These are phyloP conservation scores for Haplosporangium sp. DNA, from an alignment of 371 early-diverging fungal genomes.

Conservation along the genomic window DNA sequence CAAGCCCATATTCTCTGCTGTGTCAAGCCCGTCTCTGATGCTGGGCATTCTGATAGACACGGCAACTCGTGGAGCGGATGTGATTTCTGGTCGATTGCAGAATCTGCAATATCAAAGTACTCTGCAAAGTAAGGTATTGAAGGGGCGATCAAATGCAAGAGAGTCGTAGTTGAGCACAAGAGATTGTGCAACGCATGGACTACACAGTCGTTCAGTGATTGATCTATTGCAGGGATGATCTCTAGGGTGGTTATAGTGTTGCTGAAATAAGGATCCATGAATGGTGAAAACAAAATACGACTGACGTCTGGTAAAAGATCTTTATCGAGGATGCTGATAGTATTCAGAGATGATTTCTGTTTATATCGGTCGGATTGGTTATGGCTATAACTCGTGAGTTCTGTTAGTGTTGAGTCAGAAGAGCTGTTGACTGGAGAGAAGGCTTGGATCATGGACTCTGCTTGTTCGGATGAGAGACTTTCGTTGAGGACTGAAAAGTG, in stretches of 20 bases:
- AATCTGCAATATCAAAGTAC: neutral
- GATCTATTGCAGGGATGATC: neutral
- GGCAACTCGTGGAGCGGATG: neutral
- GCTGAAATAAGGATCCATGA: neutral
- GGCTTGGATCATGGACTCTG: neutral
- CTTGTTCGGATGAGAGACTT: neutral
- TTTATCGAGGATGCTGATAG: slow-evolving; percentile 1
- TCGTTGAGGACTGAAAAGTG: neutral
- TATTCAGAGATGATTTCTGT: neutral
- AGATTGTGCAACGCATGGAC: neutral
- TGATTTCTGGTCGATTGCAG: neutral
- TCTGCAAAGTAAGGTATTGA: slow-evolving; percentile 1
- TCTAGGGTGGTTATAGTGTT: neutral
- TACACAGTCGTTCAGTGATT: neutral
- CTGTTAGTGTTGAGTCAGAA: neutral
- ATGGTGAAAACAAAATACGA: neutral
- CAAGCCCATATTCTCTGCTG: neutral
- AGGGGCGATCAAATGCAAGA: slow-evolving; percentile 1
- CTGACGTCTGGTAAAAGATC: neutral
- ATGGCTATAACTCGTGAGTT: too few relatives aligned
- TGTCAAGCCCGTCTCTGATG: neutral
- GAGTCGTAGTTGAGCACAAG: neutral
- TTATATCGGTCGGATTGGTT: neutral
- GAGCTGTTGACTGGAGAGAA: neutral
- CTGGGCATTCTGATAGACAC: neutral